These are phyloP conservation scores for Neoboletus magnificus DNA, from an alignment of 768 basidiomycete genomes.

Conservation along the genomic window DNA sequence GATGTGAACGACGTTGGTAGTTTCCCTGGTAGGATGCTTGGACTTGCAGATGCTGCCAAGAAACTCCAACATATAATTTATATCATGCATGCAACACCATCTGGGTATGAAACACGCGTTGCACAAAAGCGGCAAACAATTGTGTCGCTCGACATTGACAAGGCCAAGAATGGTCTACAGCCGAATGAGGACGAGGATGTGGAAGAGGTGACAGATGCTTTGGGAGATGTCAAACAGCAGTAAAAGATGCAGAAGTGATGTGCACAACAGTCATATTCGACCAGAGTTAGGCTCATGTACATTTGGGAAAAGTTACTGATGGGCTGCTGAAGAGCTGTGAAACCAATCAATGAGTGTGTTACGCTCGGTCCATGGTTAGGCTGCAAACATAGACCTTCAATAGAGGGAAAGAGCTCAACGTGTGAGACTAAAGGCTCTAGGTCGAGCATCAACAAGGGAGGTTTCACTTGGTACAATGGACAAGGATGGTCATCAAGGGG, in stretches of 20 bases:
- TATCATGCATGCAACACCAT: conserved; percentile 47
- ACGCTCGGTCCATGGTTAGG: no score
- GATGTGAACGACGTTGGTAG: neutral
- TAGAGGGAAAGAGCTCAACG: no score
- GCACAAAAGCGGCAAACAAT: conserved; percentile 34
- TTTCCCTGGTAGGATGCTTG: conserved; percentile 33
- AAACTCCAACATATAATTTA: conserved; percentile 47
- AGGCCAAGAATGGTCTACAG: neutral
- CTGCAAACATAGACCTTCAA: no score
- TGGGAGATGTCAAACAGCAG: conserved; percentile 6
- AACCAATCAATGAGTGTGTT: no score
- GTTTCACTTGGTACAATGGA: no score
- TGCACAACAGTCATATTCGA: neutral
- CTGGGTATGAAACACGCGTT: conserved; percentile 47
- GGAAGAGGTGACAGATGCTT: conserved; percentile 9
- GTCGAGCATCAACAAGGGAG: no score
- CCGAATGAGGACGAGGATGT: conserved; percentile 1
- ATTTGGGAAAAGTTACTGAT: no score
- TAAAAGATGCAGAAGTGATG: neutral
- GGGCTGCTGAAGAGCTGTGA: no score
- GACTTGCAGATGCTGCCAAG: conserved; percentile 42
- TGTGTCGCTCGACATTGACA: conserved; percentile 20
- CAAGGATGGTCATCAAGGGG: no score
- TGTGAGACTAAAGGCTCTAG: no score
- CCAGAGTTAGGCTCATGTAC: no score